These are phyloP conservation scores for Pseudomassariella vexata DNA, from an alignment of 2,329 filamentous ascomycete genomes.

Conservation along the genomic window DNA sequence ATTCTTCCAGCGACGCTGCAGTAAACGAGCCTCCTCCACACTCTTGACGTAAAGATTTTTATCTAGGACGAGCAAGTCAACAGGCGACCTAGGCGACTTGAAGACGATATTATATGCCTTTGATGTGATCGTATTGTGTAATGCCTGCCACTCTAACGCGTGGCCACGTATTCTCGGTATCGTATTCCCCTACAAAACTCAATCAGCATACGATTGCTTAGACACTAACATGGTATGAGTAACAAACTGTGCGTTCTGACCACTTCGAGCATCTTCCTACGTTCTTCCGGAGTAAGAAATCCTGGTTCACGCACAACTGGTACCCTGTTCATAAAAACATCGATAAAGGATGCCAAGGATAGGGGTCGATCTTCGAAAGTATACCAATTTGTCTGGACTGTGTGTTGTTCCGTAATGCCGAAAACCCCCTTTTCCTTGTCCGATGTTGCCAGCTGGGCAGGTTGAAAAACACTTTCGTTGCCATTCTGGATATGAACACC, in stretches of 20 bases:
- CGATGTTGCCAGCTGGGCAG: too few relatives aligned
- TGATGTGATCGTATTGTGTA: conserved; percentile 1
- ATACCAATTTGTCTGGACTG: background rate
- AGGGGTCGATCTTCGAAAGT: background rate
- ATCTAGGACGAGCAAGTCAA: too few relatives aligned
- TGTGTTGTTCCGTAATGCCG: background rate
- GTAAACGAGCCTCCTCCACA: background rate
- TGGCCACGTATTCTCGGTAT: conserved; percentile 1
- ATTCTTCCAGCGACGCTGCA: conserved; percentile 1
- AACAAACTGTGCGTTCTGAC: background rate
- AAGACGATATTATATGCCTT: too few relatives aligned
- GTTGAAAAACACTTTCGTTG: too few relatives aligned
- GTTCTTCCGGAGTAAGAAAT: background rate
- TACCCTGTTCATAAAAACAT: background rate
- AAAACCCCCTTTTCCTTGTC: too few relatives aligned
- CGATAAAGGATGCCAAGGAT: background rate
- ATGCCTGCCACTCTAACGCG: background rate
- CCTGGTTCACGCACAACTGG: background rate
- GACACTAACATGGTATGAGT: background rate
- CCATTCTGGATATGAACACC: too few relatives aligned
- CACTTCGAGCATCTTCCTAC: background rate
- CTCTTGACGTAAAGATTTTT: background rate
- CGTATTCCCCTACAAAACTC: background rate
- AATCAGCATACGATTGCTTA: too few relatives aligned
- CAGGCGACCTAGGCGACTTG: too few relatives aligned